These are phyloP conservation scores for Euphorbia lathyris DNA, from an alignment of 345 rosid species.

Conservation along the genomic window DNA sequence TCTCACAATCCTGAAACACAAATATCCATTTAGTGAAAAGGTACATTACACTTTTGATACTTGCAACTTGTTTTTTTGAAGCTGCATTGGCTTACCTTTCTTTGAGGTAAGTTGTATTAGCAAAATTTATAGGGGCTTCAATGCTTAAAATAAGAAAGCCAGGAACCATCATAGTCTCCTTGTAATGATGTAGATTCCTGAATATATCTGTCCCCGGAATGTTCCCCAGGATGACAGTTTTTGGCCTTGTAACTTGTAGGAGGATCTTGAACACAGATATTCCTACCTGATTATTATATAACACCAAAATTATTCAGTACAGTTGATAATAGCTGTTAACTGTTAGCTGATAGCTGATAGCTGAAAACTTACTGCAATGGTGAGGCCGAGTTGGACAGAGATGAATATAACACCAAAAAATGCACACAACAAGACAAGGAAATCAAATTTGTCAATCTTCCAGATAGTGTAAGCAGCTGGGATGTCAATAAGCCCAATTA, in stretches of 20 bases:
- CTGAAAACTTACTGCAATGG: conserved; percentile 74
- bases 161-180: conserved; percentile 61
- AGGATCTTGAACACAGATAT: conserved; percentile 81
- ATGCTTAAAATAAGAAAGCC: conserved; percentile 77
- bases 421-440: conserved; percentile 71
- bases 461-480: conserved; percentile 73
- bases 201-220: conserved; percentile 73
- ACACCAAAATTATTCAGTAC: neutral
- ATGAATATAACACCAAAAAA: conserved; percentile 80
- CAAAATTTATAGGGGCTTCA: conserved; percentile 84
- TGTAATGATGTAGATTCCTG: conserved; percentile 67
- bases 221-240: conserved; percentile 70
- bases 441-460: conserved; percentile 91
- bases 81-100: conserved; percentile 55
- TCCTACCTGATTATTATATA: conserved; percentile 46
- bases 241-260: conserved; percentile 81
- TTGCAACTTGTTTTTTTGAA: neutral
- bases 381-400: conserved; percentile 81
- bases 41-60: no score
- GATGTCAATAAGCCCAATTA: conserved; percentile 83
- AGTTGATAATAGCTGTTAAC: neutral
- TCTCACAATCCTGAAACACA: conserved; percentile 50
- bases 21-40: neutral
- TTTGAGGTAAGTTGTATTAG: conserved; percentile 76
- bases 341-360: neutral